phyloP scores from a whole-genome alignment of 2,329 filamentous ascomycete species.

The Knoxdaviesia capensis region DNA sequence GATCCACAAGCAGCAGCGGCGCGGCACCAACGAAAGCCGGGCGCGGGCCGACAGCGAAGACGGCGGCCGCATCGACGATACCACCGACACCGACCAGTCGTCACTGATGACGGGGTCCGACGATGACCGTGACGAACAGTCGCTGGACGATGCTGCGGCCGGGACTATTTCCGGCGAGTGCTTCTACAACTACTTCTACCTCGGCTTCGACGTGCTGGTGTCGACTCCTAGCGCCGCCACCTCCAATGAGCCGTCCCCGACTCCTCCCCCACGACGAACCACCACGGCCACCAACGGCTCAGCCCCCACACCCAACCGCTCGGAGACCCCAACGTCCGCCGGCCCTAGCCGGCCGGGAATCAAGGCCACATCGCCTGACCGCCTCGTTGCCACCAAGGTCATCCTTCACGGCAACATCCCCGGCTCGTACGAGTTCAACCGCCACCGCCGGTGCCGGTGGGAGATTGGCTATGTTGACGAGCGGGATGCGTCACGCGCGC shows the following conservation, averaged over 20 bases:
- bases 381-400: conserved; percentile 75
- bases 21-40: conserved; percentile 27
- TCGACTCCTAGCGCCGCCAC: conserved; percentile 41
- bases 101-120: conserved; percentile 53
- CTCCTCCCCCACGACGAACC: conserved; percentile 27
- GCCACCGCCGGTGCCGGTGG: conserved; percentile 81
- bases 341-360: conserved; percentile 8
- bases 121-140: conserved; percentile 39
- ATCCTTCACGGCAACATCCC: conserved; percentile 88
- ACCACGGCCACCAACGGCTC: conserved; percentile 3
- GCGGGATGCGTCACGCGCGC: neutral
- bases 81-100: conserved; percentile 56
- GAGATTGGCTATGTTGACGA: conserved; percentile 37
- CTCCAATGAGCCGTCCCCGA: conserved; percentile 27
- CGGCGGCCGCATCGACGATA: conserved; percentile 29
- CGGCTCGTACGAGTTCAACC: conserved; percentile 90
- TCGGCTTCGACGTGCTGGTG: conserved; percentile 87
- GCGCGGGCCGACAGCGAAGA: conserved; percentile 19
- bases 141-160: conserved; percentile 32
- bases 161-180: conserved; percentile 46
- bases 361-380: conserved; percentile 29
- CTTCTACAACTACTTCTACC: conserved; percentile 95
- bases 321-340: conserved; percentile 5
- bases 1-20: conserved; percentile 49
- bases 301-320: conserved; percentile 6